Evolutionary conservation across 345 rosid species (phyloP).

Genomic region (Salix caprea): DNA sequence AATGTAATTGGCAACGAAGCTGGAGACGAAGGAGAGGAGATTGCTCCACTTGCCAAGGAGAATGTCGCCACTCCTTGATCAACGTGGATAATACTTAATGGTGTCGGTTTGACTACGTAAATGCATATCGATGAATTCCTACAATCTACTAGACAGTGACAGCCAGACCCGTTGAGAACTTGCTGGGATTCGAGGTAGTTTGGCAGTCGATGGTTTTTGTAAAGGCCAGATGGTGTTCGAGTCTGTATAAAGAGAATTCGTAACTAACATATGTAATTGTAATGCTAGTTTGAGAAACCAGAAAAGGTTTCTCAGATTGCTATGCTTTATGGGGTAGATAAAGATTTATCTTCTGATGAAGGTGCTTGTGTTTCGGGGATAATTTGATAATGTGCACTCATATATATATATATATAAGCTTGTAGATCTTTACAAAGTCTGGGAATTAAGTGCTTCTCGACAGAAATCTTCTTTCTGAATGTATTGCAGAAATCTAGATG

Average conservation of each 20-base stretch:
- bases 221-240: background rate
- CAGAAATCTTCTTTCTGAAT: background rate
- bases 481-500: background rate
- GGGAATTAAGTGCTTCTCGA: background rate
- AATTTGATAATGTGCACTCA: background rate
- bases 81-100: background rate
- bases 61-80: constrained; percentile 77
- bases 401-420: background rate
- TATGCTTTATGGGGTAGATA: background rate
- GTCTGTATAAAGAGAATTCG: background rate
- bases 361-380: background rate
- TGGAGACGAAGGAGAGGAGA: constrained; percentile 75
- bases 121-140: background rate
- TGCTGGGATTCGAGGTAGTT: background rate
- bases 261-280: constrained; percentile 2
- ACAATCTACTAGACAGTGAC: background rate
- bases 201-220: background rate
- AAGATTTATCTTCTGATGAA: background rate
- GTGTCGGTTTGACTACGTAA: background rate
- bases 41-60: constrained; percentile 78
- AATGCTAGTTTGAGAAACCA: background rate
- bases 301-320: background rate
- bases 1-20: constrained; percentile 52
- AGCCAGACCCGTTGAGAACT: background rate
- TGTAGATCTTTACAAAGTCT: background rate